Evolutionary conservation across 306 rosid genomes (phyloP).

Genomic region (Canavalia ensiformis): DNA sequence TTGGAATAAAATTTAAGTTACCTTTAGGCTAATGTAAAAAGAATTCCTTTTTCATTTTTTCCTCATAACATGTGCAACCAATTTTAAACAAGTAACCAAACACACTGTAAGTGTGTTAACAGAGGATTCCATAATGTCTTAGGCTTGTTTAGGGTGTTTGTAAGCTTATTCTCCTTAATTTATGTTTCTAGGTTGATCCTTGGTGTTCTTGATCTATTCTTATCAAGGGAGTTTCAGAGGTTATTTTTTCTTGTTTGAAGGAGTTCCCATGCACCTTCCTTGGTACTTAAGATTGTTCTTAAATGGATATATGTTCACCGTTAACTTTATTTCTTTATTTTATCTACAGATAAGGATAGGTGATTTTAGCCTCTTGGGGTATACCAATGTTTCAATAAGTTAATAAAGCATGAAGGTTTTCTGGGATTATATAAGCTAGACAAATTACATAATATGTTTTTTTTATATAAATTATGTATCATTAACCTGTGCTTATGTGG

Average conservation of each 20-base stretch:
- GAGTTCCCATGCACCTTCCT: neutral
- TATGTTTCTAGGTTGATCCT: conserved; percentile 29
- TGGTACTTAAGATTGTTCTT: neutral
- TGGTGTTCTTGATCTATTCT: conserved; percentile 21
- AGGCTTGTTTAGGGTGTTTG: neutral
- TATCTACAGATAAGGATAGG: conserved; percentile 78
- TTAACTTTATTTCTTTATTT: neutral
- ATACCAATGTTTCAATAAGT: conserved; percentile 72
- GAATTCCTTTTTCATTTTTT: too few species aligned
- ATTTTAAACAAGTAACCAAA: too few species aligned
- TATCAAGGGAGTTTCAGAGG: conserved; percentile 14
- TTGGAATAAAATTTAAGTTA: too few species aligned
- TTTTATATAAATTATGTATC: neutral
- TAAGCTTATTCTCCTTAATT: conserved; percentile 19
- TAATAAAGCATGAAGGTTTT: conserved; percentile 79
- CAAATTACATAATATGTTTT: conserved; percentile 12
- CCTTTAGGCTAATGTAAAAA: too few species aligned
- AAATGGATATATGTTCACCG: conserved; percentile 6
- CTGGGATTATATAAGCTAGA: conserved; percentile 87
- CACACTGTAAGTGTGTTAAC: neutral
- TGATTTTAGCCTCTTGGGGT: conserved; percentile 83
- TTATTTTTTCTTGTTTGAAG: conserved; percentile 20
- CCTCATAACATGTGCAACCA: too few species aligned
- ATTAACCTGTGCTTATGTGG: conserved; percentile 39
- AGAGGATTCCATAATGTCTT: conserved; percentile 7